These are phyloP conservation scores for Diaporthe aspalathi DNA, from an alignment of 2,329 filamentous ascomycete genomes.

Conservation along the genomic window DNA sequence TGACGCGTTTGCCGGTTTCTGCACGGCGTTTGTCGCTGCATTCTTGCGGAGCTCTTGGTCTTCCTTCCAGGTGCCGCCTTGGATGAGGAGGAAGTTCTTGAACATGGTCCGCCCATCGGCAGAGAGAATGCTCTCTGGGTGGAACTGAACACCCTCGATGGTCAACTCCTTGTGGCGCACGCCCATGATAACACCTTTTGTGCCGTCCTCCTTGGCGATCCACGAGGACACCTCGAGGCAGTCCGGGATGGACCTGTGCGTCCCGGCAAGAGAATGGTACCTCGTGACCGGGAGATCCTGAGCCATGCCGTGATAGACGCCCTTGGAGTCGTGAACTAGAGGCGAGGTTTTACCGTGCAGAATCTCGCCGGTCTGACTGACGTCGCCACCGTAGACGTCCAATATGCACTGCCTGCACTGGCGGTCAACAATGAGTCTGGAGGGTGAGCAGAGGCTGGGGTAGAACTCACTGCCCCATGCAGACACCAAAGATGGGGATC, in stretches of 20 bases:
- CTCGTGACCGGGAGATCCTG: slow-evolving; percentile 89
- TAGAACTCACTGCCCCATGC: slow-evolving; percentile 89
- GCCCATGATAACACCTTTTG: slow-evolving; percentile 93
- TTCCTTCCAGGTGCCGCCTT: slow-evolving; percentile 90
- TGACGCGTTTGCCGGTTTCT: background rate
- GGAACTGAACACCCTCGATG: slow-evolving; percentile 97
- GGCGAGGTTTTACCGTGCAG: slow-evolving; percentile 97
- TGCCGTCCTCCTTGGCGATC: slow-evolving; percentile 80
- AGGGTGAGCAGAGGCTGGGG: background rate
- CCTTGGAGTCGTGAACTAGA: slow-evolving; percentile 87
- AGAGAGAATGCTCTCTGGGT: slow-evolving; percentile 96
- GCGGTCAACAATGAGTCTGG: slow-evolving; percentile 40
- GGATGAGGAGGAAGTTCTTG: slow-evolving; percentile 89
- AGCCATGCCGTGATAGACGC: slow-evolving; percentile 86
- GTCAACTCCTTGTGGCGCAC: slow-evolving; percentile 91
- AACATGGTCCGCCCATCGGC: slow-evolving; percentile 90
- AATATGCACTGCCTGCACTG: slow-evolving; percentile 87
- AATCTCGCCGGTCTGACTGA: slow-evolving; percentile 94
- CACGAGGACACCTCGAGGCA: slow-evolving; percentile 92
- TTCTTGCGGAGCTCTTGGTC: slow-evolving; percentile 70
- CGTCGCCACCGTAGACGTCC: slow-evolving; percentile 89
- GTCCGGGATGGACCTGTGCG: slow-evolving; percentile 85
- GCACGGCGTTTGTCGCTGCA: slow-evolving; percentile 44
- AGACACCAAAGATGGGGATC: slow-evolving; percentile 95
- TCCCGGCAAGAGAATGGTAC: slow-evolving; percentile 96